Evolutionary conservation across 2,329 filamentous ascomycete species (phyloP), one percentile per base, ranked within the genome.

Genomic region (Xylaria sp.): DNA sequence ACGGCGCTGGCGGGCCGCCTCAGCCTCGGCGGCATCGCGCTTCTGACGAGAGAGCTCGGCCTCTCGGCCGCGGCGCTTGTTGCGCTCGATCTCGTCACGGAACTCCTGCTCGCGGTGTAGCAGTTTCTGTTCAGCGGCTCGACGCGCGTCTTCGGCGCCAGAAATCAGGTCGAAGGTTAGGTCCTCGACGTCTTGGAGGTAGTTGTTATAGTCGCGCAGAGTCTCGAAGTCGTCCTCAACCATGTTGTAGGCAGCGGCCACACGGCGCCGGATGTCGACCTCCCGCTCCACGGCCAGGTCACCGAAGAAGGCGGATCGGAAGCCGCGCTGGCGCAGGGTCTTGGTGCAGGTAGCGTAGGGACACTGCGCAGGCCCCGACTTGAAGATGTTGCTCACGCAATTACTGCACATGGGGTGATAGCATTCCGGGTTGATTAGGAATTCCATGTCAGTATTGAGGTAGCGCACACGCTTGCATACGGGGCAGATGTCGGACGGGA

Each of bases 401-500:
- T 93, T 94, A 80, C 93, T 92, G 85, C 96, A 99, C 93, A 99
- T 98, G 74, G 93, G 93, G 85, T 99, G 96, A 85, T 99, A 99
- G 87, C 96, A 99, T 85, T 97, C 94, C 9, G 95, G 93, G 80
- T 98, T 97, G 83, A 99, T 94, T 75, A 96, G 92, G 83, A 99
- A 98, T 72, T 91, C 88, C 88, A 99, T 94, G 83, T 94, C 91
- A 69, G 90, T 90, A 84, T 97, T 97, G 77, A 98, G 91, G 84
- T 98, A 98, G 72, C 94, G 93, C 68, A 93, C 93, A 68, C 94
- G 97, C 83, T 97, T 97, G 91, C 96, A 99, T 74, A 98, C 93
- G 66, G 95, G 96, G 83, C 96, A 99, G 78, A 94, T 92, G 81
- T 97, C 94, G 73, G 85, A 84, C 59, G 76, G 74, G 28, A 75